These are phyloP conservation scores for Dianthus caryophyllus DNA, from an alignment of 148 eudicot genomes.

Conservation along the genomic window DNA sequence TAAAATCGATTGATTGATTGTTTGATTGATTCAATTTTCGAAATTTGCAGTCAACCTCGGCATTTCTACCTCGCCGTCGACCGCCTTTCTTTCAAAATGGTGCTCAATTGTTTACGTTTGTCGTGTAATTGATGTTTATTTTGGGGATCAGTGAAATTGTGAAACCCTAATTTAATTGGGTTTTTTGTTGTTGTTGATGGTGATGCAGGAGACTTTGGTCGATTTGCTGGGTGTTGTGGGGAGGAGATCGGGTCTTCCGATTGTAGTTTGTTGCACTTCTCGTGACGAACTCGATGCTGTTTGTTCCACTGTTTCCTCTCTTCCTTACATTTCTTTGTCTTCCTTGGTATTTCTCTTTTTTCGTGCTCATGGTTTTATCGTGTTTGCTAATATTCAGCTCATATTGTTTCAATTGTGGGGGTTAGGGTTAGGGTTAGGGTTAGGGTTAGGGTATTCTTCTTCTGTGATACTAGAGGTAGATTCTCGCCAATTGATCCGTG, in stretches of 20 bases:
- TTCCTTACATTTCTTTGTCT: slow-evolving; percentile 50
- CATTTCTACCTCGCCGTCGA: slow-evolving; percentile 98
- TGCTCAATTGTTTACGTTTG: slow-evolving; percentile 14
- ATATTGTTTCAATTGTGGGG: no score
- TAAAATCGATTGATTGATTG: no score
- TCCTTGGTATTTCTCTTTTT: slow-evolving; percentile 23
- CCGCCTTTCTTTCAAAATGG: slow-evolving; percentile 74
- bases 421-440: no score
- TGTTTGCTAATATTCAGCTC: no score
- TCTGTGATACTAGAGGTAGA: not conserved
- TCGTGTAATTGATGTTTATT: no score
- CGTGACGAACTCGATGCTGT: slow-evolving; percentile 89
- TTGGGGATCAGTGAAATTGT: no score
- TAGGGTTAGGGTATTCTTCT: no score
- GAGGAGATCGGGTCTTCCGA: slow-evolving; percentile 58
- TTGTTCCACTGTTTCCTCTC: slow-evolving; percentile 57
- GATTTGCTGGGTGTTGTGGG: slow-evolving; percentile 77
- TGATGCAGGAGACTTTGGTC: slow-evolving; percentile 65
- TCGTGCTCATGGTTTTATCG: no score
- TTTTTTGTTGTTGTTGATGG: not conserved
- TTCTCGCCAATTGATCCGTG: not conserved
- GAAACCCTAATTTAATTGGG: slow-evolving; percentile 22
- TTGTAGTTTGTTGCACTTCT: slow-evolving; percentile 77
- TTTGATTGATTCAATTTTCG: not conserved
- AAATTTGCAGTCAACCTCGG: slow-evolving; percentile 50